phyloP scores from a whole-genome alignment of 176 grass and related monocot genomes.

The Otatea glauca region DNA sequence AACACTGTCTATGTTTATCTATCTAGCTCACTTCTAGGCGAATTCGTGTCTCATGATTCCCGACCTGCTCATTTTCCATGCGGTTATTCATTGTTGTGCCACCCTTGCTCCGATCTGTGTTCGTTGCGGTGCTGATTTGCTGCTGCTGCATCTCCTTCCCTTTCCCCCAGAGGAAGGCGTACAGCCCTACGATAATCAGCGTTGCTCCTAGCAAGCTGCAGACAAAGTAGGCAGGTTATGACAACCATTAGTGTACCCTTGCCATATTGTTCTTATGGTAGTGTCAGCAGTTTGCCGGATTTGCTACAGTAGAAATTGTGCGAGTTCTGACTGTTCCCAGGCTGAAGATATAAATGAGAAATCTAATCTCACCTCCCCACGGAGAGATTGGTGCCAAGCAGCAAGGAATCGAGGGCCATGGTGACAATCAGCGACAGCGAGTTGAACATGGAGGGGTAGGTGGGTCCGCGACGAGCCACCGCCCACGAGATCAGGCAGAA shows the following conservation, averaged over 20 bases:
- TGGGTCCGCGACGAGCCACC: slow-evolving; percentile 28
- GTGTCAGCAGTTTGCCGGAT: neutral
- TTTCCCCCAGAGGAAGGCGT: slow-evolving; percentile 61
- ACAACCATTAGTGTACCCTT: neutral
- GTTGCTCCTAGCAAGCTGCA: slow-evolving; percentile 42
- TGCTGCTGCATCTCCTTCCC: slow-evolving; percentile 31
- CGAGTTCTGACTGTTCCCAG: neutral
- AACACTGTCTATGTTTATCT: neutral
- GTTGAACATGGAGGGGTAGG: slow-evolving; percentile 63
- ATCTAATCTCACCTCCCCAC: slow-evolving; percentile 39
- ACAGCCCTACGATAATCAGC: slow-evolving; percentile 53
- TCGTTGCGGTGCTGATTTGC: neutral
- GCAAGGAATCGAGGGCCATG: slow-evolving; percentile 14
- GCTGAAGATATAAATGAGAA: no score
- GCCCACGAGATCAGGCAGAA: slow-evolving; percentile 60
- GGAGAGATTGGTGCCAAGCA: slow-evolving; percentile 46
- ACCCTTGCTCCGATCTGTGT: neutral
- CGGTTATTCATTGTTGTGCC: neutral
- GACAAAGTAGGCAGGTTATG: neutral
- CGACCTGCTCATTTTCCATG: neutral
- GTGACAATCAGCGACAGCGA: slow-evolving; percentile 49
- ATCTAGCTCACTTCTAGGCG: neutral
- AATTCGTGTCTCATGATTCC: slow-evolving; percentile 15
- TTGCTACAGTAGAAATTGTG: neutral
- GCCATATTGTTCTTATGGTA: no score